phyloP scores from a whole-genome alignment of 805 yeast species.

The Brettanomyces custersianus region DNA sequence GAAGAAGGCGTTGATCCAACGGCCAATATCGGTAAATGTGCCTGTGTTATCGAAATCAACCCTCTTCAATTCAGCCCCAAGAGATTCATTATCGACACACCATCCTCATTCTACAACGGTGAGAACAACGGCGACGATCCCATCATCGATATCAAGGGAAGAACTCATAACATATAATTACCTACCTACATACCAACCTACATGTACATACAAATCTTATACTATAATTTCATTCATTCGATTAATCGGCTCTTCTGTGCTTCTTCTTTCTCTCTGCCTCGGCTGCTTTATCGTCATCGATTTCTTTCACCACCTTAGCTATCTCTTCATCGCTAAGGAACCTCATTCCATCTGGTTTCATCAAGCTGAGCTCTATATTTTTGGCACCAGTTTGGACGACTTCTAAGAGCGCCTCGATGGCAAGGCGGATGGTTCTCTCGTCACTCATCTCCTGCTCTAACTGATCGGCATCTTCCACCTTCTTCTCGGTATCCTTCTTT shows the following conservation, averaged over 20 bases:
- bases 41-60: slow-evolving; percentile 19
- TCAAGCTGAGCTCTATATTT: slow-evolving; percentile 86
- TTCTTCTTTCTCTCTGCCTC: slow-evolving; percentile 70
- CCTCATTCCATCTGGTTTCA: slow-evolving; percentile 62
- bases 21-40: slow-evolving; percentile 16
- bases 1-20: slow-evolving; percentile 18
- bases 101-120: slow-evolving; percentile 11
- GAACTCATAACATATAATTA: too few species aligned
- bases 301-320: slow-evolving; percentile 63
- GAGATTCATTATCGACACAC: slow-evolving; percentile 18
- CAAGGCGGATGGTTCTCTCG: slow-evolving; percentile 65
- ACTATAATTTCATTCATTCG: background rate
- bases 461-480: slow-evolving; percentile 78
- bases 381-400: slow-evolving; percentile 98
- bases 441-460: slow-evolving; percentile 49
- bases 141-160: slow-evolving; percentile 23
- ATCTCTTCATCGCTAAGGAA: slow-evolving; percentile 62
- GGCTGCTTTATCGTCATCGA: slow-evolving; percentile 81
- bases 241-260: slow-evolving; percentile 16
- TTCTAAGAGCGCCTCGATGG: slow-evolving; percentile 82
- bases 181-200: slow-evolving; percentile 1
- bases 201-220: background rate
- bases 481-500: slow-evolving; percentile 85
- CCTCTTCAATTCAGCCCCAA: slow-evolving; percentile 13
- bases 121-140: slow-evolving; percentile 11